phyloP scores from a whole-genome alignment of 208 protist genomes.

The Leishmania major region DNA sequence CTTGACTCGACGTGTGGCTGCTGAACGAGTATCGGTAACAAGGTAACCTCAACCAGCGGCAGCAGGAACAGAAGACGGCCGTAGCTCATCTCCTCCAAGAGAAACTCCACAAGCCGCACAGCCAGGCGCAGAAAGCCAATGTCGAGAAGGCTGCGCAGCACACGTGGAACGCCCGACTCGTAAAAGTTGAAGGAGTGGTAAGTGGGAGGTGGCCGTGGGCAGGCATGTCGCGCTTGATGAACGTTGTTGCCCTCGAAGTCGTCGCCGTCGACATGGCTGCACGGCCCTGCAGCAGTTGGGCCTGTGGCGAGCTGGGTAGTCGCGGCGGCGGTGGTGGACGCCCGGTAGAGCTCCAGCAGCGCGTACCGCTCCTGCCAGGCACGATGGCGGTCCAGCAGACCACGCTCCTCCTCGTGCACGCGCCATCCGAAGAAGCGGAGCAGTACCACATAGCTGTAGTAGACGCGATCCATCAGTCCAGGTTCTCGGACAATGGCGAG shows the following conservation, averaged over 20 bases:
- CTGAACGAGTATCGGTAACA: conserved; percentile 52
- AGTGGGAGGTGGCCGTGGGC: neutral
- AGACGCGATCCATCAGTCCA: conserved; percentile 73
- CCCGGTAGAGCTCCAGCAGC: conserved; percentile 26
- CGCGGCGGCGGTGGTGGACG: neutral
- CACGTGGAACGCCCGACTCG: conserved; percentile 42
- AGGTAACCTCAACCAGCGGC: conserved; percentile 37
- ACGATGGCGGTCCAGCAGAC: conserved; percentile 81
- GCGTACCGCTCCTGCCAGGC: conserved; percentile 68
- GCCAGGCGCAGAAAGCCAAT: conserved; percentile 68
- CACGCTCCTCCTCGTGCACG: conserved; percentile 79
- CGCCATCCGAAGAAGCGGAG: conserved; percentile 89
- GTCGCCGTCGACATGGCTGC: neutral
- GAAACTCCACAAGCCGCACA: conserved; percentile 79
- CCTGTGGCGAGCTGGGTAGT: neutral
- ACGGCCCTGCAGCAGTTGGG: neutral
- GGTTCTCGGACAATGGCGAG: conserved; percentile 53
- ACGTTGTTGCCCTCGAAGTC: neutral
- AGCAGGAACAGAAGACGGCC: conserved; percentile 58
- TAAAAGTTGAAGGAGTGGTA: conserved; percentile 63
- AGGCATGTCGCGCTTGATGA: neutral
- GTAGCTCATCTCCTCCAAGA: conserved; percentile 75
- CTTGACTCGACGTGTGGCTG: conserved; percentile 47
- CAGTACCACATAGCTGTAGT: conserved; percentile 89
- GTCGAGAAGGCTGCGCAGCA: conserved; percentile 69